Percentiles rank a stretch among this genome's conserved stretches.
Evolutionary conservation across 441 rosid genomes (phyloP).

Genomic region (Erysimum pusillum): DNA sequence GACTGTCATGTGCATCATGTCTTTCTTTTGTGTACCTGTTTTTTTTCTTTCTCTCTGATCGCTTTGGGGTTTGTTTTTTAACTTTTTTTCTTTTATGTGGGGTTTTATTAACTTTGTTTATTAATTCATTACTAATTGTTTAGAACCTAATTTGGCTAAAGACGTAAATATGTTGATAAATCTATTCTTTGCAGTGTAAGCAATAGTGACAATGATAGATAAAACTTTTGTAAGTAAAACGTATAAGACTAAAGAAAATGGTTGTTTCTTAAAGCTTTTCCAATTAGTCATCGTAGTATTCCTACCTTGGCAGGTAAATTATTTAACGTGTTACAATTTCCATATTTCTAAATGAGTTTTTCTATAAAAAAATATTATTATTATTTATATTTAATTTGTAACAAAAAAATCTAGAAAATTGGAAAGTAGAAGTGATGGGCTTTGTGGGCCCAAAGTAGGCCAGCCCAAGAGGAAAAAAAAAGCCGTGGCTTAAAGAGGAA

Average conservation of each 20-base stretch:
- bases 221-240: neutral
- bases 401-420: neutral
- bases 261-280: constrained; percentile 39
- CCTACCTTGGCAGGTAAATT: neutral
- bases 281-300: neutral
- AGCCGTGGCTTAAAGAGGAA: constrained; percentile 18
- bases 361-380: too few relatives aligned
- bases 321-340: constrained; percentile 3
- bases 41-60: constrained; percentile 11
- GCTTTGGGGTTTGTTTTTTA: neutral
- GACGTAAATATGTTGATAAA: constrained; percentile 8
- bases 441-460: constrained; percentile 39
- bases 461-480: constrained; percentile 14
- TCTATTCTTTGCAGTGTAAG: constrained; percentile 31
- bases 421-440: neutral
- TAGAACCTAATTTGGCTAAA: constrained; percentile 17
- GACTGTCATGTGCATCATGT: constrained; percentile 45
- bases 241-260: neutral
- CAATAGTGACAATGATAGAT: constrained; percentile 40
- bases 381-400: neutral
- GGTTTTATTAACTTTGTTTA: constrained; percentile 10
- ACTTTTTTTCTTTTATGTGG: neutral
- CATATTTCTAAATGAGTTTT: neutral
- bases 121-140: neutral
- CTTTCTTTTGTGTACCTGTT: constrained; percentile 5